Evolutionary conservation across 345 rosid species (phyloP), one percentile per base, ranked within the genome.

Genomic region (Punica granatum): DNA sequence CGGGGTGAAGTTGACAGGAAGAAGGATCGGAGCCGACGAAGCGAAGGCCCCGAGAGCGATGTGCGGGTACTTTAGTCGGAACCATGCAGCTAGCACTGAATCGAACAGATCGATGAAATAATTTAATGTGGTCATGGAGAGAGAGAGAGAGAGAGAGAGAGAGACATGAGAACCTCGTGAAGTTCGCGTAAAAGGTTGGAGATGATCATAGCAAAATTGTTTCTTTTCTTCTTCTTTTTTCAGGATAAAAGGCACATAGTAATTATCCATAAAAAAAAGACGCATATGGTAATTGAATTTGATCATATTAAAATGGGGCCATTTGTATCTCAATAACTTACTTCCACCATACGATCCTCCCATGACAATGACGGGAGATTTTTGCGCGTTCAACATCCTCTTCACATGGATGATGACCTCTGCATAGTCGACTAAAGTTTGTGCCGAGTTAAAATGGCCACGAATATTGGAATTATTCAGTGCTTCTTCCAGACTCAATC

Each of bases 341-440:
- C 85, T 78, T 70, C 82, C 81, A 8, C 85, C 85, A 12, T 81
- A 81, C 6, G 82, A 81, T 72, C 80, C 85, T 65, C 82, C 82
- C 16, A 74, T 19, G 41, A 78, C 85, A 13, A 81, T 78, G 21
- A 76, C 69, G 0, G 82, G 85, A 28, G 80, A 81, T 3, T 65
- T 59, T 21, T 67, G 1, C 0, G 81, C 74, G 1, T 37, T 5
- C 23, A 72, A 66, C 18, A 56, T 56, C 65, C 78, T 46, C 79
- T 81, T 76, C 4, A 76, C 14, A 51, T 76, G 43, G 23, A 69
- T 12, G 15, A 81, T 48, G 66, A 78, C 56, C n/a, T 63, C 77
- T 0, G 85, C 85, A 41, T 81, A 81, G 61, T 78, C 82, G 0
- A 82, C 79, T 18, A 81, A 60, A 12, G 82, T 81, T 76, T 81